Conservation (phyloP, 192 early-diverging fungal species). For the Coemansia erecta region DNA sequence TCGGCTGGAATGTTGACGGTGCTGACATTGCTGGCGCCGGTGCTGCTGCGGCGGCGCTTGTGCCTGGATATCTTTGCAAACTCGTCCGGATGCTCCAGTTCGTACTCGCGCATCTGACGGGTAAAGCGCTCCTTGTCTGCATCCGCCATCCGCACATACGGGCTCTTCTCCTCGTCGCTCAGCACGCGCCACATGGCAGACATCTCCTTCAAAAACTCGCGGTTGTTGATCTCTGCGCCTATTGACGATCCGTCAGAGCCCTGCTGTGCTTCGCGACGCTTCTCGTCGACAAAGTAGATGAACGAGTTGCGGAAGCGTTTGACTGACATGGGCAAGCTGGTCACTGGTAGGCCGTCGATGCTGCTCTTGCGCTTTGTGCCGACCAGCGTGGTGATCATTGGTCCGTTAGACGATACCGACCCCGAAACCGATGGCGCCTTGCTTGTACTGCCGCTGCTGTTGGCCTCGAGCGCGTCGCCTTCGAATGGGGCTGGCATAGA, state of each 20-base stretch:
- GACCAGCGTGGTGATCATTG: slow-evolving; percentile 32
- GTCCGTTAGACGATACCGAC: slow-evolving; percentile 14
- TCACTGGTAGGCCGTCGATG: slow-evolving; percentile 41
- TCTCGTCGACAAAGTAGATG: slow-evolving; percentile 49
- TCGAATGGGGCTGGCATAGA: background rate
- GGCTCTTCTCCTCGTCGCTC: slow-evolving; percentile 41
- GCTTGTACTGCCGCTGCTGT: background rate
- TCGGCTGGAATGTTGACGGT: slow-evolving; percentile 3
- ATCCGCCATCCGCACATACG: slow-evolving; percentile 35
- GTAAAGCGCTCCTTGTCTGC: slow-evolving; percentile 48
- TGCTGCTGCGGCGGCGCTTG: slow-evolving; percentile 33
- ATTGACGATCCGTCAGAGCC: slow-evolving; percentile 14
- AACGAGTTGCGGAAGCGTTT: slow-evolving; percentile 55
- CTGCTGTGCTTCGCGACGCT: slow-evolving; percentile 27
- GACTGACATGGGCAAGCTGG: slow-evolving; percentile 35
- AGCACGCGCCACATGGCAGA: slow-evolving; percentile 40
- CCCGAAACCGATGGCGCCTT: slow-evolving; percentile 3
- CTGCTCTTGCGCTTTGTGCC: slow-evolving; percentile 49
- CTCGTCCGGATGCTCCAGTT: slow-evolving; percentile 37
- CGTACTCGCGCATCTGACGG: slow-evolving; percentile 40
- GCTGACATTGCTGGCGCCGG: slow-evolving; percentile 15
- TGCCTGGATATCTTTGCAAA: slow-evolving; percentile 13
- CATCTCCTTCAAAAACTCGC: slow-evolving; percentile 50
- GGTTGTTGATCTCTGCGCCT: slow-evolving; percentile 36
- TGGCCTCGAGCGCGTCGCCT: background rate